Base-by-base conservation (phyloP, 495 filamentous ascomycete genomes). In the Aspergillus funiculosus region DNA sequence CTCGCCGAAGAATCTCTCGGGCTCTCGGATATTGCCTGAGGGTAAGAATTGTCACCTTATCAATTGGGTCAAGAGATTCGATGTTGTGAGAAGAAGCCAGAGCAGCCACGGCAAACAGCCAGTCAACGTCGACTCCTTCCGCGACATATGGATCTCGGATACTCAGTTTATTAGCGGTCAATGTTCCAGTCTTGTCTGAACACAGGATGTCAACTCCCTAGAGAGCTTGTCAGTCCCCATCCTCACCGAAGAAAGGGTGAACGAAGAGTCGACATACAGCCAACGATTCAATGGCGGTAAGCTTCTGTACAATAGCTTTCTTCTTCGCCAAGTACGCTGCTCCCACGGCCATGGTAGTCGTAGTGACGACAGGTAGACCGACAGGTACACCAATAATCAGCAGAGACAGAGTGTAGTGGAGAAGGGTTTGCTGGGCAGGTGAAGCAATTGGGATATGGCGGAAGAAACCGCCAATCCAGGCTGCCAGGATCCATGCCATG, bases 311-410 rank as follows among this genome's bases (percentile, higher is more conserved):
- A 58, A 95, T 95, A 21, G 89, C 89, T 71, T 94, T 88, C 74
- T 94, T 92, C 71, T 87, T 89, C 46, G 89, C 89, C 49, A 95
- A 77, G 65, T 94, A 94, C 36, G 87, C 87, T 59, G 89, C 89
- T 70, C 89, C 89, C 58, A 95, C 89, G 68, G 89, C 89, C 87
- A 95, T 90, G 50, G 89, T 95, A 42, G 89, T 95, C 46, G 89
- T 95, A 48, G 91, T 90, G 61, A 95, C 89, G 47, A 90, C 89
- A 14, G 89, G 89, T 31, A 95, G 86, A 86, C 89, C 89, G 68
- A 95, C 89, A 43, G 89, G 89, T 20, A 95, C 89, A 78, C 89
- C 89, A 49, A 95, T 85, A 55, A 95, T 94, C 54, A 90, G 82
- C 54, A 95, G 82, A 53, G 85, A 86, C 5, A 77, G 53, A 38